Evolutionary conservation across 1,284 basidiomycete species (phyloP), one percentile per base, ranked within the genome.

Genomic region (Cutaneotrichosporon cyanovorans): DNA sequence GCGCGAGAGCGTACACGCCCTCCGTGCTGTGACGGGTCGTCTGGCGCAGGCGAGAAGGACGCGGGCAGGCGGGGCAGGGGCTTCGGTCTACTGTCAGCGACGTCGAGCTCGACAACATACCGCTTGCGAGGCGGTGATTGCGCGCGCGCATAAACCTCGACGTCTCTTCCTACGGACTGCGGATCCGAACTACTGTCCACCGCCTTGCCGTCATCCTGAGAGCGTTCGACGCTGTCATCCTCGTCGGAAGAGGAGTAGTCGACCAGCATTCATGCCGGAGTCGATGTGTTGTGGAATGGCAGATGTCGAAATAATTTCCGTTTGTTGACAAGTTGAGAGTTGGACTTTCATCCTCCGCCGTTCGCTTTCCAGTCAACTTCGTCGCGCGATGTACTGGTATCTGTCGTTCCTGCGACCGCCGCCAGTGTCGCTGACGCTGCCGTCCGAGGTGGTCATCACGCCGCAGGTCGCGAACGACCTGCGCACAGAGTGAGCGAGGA

Each of bases 381-480:
- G 14, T 8, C 21, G 12, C 9, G 9, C 14, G 12, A 72, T 72
- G 71, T 71, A 69, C 61, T 72, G 64, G 66, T 71, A 72, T 51
- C 61, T 70, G 37, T 72, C 71, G 16, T 72, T 72, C 51, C 62
- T 72, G 3, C 61, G 71, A 2, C 68, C 71, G 1, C 71, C 71
- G 11, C 68, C 71, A 1, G 57, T 63, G 3, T 55, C 60, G 1
- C 48, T 61, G 28, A 18, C 55, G 1, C 43, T 56, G 5, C 41
- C 58, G 0, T 32, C 45, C 2, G 56, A 59, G 5, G 60, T 69
- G 36, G 59, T 53, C 5, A 65, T 72, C 38, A 70, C 71, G 3
- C 69, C 71, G 10, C 71, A 72, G 49, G 62, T 72, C 40, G 71
- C 71, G n/a, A 72, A 72, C 40, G 71, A 72, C 42, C 61, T 72